A percentile compares a stretch with the other conserved stretches of the same genome.
Conservation (phyloP, 371 early-diverging fungal species). For the Batkoa obscura region DNA sequence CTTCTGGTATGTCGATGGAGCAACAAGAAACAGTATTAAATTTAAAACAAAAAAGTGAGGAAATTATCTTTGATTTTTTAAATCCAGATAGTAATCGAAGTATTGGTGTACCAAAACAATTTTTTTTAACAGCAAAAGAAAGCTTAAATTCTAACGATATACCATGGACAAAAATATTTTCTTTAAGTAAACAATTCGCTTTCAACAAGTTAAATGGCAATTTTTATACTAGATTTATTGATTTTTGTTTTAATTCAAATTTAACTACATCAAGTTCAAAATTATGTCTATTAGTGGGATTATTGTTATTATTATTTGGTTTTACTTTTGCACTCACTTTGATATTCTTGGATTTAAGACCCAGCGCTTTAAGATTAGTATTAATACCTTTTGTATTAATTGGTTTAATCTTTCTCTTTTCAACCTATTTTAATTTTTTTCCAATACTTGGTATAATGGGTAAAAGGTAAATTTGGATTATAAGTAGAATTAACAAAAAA, state of each 20-base stretch:
- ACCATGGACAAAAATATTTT: background rate
- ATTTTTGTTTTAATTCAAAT: background rate
- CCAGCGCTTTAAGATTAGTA: background rate
- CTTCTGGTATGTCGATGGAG: no score
- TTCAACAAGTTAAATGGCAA: background rate
- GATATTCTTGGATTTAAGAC: background rate
- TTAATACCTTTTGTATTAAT: background rate
- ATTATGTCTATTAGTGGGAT: background rate
- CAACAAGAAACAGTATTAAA: no score
- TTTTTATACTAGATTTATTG: background rate
- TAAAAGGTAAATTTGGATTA: background rate
- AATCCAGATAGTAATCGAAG: background rate
- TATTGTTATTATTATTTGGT: background rate
- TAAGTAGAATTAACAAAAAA: no score
- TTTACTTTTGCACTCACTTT: background rate
- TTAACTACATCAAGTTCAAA: background rate
- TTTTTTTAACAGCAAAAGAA: background rate
- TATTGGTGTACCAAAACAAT: background rate
- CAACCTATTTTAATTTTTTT: background rate
- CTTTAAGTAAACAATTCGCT: background rate
- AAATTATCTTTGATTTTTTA: background rate
- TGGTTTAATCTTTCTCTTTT: background rate
- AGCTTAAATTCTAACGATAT: background rate
- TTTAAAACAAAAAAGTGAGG: no score
- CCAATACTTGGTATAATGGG: background rate